phyloP scores from a whole-genome alignment of 2,329 filamentous ascomycete genomes.

The Escovopsis sp. region DNA sequence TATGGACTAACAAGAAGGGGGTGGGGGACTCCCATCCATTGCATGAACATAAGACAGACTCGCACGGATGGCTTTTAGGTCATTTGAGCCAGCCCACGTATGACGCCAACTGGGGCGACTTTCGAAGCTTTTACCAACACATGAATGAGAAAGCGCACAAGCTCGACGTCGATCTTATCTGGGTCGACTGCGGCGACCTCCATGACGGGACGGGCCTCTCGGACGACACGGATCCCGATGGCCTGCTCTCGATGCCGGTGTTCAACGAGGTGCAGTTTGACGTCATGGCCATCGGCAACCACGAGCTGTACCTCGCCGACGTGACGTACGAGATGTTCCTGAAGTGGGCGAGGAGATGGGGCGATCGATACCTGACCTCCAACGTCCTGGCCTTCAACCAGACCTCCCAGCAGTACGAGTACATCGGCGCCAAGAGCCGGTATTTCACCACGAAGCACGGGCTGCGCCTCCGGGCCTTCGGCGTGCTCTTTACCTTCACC shows the following conservation, averaged over 20 bases:
- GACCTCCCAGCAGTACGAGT: conserved; percentile 22
- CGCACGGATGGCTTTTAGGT: conserved; percentile 45
- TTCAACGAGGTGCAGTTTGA: conserved; percentile 28
- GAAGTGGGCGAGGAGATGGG: conserved; percentile 41
- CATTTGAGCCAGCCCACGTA: conserved; percentile 48
- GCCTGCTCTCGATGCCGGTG: conserved; percentile 33
- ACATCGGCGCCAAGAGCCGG: conserved; percentile 27
- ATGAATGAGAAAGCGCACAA: conserved; percentile 43
- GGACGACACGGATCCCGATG: conserved; percentile 43
- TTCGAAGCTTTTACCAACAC: conserved; percentile 41
- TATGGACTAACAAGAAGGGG: too few relatives aligned
- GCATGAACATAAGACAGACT: conserved; percentile 45
- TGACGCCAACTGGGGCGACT: conserved; percentile 52
- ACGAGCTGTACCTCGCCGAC: conserved; percentile 48
- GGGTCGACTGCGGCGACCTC: conserved; percentile 49
- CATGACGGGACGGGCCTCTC: conserved; percentile 50
- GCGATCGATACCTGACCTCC: conserved; percentile 28
- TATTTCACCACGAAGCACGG: conserved; percentile 28
- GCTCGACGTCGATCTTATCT: conserved; percentile 41
- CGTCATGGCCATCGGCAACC: conserved; percentile 35
- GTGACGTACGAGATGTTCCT: conserved; percentile 46
- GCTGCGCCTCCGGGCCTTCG: conserved; percentile 28
- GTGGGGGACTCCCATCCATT: too few relatives aligned
- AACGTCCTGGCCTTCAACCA: conserved; percentile 28
- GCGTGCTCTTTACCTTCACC: conserved; percentile 30